A percentile compares a stretch with the other conserved stretches of the same genome.
Conservation (phyloP, 352 stramenopile species). For the Aphanomyces cochlioides region DNA sequence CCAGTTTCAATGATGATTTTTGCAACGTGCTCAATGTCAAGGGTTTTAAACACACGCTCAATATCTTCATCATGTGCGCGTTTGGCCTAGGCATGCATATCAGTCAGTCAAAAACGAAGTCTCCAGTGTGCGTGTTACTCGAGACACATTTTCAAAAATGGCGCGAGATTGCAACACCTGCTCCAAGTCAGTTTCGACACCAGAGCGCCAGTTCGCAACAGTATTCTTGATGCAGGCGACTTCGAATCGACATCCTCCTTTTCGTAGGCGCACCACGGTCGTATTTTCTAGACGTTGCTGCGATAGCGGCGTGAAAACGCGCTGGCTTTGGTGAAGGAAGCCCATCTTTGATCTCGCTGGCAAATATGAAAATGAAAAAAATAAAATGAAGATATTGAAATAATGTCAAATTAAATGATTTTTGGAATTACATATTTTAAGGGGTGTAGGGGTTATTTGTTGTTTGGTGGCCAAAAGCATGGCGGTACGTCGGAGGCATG, state of each 20-base stretch:
- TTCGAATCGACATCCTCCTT: constrained; percentile 96
- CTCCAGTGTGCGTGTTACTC: constrained; percentile 35
- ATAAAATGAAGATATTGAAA: not conserved
- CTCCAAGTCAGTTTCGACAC: constrained; percentile 96
- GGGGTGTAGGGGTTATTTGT: not conserved
- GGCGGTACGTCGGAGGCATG: not conserved
- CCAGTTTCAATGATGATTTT: constrained; percentile 95
- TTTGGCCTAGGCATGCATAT: constrained; percentile 67
- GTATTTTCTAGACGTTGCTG: constrained; percentile 96
- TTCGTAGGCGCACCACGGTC: constrained; percentile 93
- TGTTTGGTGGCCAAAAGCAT: constrained; percentile 1
- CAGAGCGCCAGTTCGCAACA: constrained; percentile 97
- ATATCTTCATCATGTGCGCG: constrained; percentile 94
- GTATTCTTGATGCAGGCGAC: constrained; percentile 99
- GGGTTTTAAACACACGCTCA: constrained; percentile 90
- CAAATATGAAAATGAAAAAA: not conserved
- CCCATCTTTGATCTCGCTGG: not conserved
- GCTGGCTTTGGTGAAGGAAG: constrained; percentile 34
- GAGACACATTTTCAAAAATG: constrained; percentile 98
- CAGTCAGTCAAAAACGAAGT: constrained; percentile 1
- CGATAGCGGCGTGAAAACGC: constrained; percentile 76
- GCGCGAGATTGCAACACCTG: constrained; percentile 97
- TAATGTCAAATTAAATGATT: not conserved
- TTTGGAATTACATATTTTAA: constrained; percentile 7
- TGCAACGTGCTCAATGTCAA: constrained; percentile 90